Percentiles rank a stretch among this genome's conserved stretches.
These are phyloP conservation scores for Candida vartiovaarae DNA, from an alignment of 805 yeast species.

Conservation along the genomic window DNA sequence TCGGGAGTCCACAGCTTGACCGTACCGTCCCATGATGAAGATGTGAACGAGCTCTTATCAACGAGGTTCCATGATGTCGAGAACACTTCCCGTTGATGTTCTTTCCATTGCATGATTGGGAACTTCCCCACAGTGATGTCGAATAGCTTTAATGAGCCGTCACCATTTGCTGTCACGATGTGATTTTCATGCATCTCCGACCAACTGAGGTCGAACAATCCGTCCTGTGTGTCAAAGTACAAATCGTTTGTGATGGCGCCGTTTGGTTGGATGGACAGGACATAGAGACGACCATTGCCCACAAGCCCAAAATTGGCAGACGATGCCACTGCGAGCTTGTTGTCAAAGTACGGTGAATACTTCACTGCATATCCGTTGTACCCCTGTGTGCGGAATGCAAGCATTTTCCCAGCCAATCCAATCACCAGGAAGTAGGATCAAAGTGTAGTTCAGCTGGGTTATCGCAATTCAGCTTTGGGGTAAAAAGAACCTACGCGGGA, in stretches of 20 bases:
- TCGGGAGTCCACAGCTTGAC: conserved; percentile 75
- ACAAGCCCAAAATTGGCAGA: conserved; percentile 91
- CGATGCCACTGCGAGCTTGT: conserved; percentile 81
- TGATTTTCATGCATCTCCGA: conserved; percentile 88
- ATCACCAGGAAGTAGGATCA: too few relatives aligned
- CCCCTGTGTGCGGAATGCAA: conserved; percentile 66
- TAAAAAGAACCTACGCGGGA: too few relatives aligned
- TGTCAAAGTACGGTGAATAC: conserved; percentile 89
- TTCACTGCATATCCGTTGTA: conserved; percentile 82
- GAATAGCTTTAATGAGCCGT: conserved; percentile 78
- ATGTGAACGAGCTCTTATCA: conserved; percentile 59
- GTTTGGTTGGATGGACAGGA: conserved; percentile 57
- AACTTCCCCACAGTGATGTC: conserved; percentile 61
- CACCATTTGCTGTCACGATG: conserved; percentile 77
- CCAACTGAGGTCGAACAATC: conserved; percentile 84
- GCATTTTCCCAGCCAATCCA: conserved; percentile 36
- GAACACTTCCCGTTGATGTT: conserved; percentile 72
- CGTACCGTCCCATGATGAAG: conserved; percentile 91
- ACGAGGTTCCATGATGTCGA: conserved; percentile 68
- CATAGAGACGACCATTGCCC: conserved; percentile 81
- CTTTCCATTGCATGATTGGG: conserved; percentile 70
- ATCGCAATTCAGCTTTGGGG: too few relatives aligned
- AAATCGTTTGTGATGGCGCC: conserved; percentile 54
- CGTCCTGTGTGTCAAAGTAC: conserved; percentile 87
- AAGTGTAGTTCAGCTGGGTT: too few relatives aligned